Evolutionary conservation across 768 basidiomycete species (phyloP).

Genomic region (Obba rivulosa): DNA sequence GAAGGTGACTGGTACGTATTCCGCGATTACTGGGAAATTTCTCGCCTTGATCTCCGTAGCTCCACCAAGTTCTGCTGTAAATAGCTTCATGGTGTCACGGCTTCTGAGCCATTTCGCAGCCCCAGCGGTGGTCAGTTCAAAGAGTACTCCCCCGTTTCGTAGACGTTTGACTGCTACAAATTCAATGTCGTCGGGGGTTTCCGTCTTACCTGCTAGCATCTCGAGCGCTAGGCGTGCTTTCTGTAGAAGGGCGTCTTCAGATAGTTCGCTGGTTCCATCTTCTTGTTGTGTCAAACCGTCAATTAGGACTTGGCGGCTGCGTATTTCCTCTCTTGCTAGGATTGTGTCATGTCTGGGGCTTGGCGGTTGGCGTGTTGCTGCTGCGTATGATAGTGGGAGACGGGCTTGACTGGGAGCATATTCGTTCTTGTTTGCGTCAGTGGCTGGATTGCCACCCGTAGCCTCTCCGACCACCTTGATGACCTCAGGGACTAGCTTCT

Average conservation of each 20-base stretch:
- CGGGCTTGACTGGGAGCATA: no score
- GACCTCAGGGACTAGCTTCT: background rate
- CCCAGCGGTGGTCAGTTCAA: conserved; percentile 7
- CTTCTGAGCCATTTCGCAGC: conserved; percentile 16
- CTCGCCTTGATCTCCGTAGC: background rate
- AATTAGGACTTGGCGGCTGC: background rate
- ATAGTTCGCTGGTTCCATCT: background rate
- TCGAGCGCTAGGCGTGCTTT: conserved; percentile 18
- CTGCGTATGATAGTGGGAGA: background rate
- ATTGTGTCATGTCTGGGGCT: background rate
- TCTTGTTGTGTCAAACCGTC: background rate
- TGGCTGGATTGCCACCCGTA: background rate
- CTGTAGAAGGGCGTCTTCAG: conserved; percentile 7
- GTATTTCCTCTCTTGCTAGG: background rate
- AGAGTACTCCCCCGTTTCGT: conserved; percentile 11
- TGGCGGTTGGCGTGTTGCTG: background rate
- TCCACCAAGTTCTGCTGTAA: background rate
- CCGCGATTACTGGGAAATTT: background rate
- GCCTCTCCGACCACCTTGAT: background rate
- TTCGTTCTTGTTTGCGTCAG: no score
- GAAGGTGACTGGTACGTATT: conserved; percentile 16
- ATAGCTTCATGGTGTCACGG: background rate
- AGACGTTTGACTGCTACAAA: background rate
- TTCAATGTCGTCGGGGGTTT: background rate
- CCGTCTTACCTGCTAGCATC: background rate